These are phyloP conservation scores for Xylariaceae sp. DNA, from an alignment of 2,329 filamentous ascomycete species.

Conservation along the genomic window DNA sequence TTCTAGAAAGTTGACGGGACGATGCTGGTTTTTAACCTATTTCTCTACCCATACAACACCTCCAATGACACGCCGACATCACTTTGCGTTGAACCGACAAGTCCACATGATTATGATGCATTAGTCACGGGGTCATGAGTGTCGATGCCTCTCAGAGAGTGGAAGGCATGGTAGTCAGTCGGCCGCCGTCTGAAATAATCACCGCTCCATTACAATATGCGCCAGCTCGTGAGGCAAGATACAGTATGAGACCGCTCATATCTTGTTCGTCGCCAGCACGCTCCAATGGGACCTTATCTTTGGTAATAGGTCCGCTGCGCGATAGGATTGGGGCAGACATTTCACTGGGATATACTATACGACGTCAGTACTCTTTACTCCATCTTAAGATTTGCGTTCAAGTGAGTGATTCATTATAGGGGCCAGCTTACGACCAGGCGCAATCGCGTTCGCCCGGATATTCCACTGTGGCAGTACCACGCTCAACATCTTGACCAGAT, in stretches of 20 bases:
- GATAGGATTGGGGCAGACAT: slow-evolving; percentile 50
- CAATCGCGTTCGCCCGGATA: slow-evolving; percentile 49
- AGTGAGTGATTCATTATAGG: not conserved
- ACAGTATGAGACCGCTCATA: slow-evolving; percentile 62
- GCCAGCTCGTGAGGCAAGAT: slow-evolving; percentile 60
- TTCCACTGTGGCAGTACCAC: slow-evolving; percentile 60
- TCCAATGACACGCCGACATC: too few species aligned
- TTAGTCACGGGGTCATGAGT: too few species aligned
- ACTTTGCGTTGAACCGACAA: too few species aligned
- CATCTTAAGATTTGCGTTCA: too few species aligned
- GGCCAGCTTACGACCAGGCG: slow-evolving; percentile 41
- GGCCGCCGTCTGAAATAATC: slow-evolving; percentile 59
- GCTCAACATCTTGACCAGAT: slow-evolving; percentile 67
- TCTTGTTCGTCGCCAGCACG: slow-evolving; percentile 58
- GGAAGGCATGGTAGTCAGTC: slow-evolving; percentile 51
- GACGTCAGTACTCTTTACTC: slow-evolving; percentile 9
- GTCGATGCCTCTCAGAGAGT: slow-evolving; percentile 38
- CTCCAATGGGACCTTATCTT: slow-evolving; percentile 49
- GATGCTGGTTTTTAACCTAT: too few species aligned
- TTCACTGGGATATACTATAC: slow-evolving; percentile 55
- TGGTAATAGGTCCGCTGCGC: slow-evolving; percentile 31
- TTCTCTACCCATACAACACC: too few species aligned
- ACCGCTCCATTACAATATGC: slow-evolving; percentile 63
- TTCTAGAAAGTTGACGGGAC: too few species aligned
- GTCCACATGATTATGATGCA: too few species aligned